These are phyloP conservation scores for Neostapfia colusana DNA, from an alignment of 176 grass and related monocot genomes.

Conservation along the genomic window DNA sequence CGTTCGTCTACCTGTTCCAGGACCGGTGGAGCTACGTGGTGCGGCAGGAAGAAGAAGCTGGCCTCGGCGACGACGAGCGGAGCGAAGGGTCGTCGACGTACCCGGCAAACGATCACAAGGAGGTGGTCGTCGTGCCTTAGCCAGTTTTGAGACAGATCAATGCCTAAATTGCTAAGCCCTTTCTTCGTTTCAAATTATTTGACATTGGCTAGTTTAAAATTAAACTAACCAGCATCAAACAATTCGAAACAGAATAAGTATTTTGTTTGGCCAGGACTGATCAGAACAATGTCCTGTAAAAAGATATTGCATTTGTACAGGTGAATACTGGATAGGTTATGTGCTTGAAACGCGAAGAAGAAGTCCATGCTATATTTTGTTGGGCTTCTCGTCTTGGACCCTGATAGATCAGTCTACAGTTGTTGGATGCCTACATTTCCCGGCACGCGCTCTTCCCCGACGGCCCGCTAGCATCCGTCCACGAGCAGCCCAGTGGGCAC, in stretches of 20 bases:
- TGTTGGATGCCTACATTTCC: too few species aligned
- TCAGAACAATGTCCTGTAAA: not conserved
- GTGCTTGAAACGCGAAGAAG: not conserved
- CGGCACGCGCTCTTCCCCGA: too few species aligned
- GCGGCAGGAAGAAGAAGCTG: constrained; percentile 48
- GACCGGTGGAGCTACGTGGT: constrained; percentile 76
- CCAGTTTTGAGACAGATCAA: not conserved
- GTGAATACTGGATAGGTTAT: not conserved
- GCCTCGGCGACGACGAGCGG: constrained; percentile 51
- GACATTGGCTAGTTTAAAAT: too few species aligned
- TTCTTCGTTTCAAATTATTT: too few species aligned
- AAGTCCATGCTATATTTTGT: not conserved
- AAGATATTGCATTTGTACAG: constrained; percentile 31
- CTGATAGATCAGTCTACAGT: not conserved
- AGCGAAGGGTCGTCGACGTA: constrained; percentile 35
- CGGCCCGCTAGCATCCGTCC: too few species aligned
- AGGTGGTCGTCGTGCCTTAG: constrained; percentile 40
- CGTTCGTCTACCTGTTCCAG: constrained; percentile 75
- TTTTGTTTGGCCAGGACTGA: not conserved
- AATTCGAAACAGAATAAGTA: too few species aligned
- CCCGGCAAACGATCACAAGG: constrained; percentile 55
- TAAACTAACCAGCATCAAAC: too few species aligned
- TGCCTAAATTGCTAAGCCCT: not conserved
- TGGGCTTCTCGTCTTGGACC: not conserved
- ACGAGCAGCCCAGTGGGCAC: too few species aligned